A percentile compares a stretch with the other conserved stretches of the same genome.
Evolutionary conservation across 805 yeast genomes (phyloP).

Genomic region (Metschnikowia matae): DNA sequence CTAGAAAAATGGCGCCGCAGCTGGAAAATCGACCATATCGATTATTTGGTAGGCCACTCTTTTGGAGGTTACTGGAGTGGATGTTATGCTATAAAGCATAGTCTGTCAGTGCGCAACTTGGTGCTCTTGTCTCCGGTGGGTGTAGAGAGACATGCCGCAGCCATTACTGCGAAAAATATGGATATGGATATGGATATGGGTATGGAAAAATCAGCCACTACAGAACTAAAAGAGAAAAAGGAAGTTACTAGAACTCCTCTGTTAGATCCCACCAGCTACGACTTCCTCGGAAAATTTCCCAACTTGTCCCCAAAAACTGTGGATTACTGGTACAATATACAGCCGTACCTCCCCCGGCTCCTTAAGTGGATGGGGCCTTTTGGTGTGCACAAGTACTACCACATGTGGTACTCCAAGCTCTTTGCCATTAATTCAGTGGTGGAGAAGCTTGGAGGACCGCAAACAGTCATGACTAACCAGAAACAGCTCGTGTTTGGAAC

Average conservation of each 20-base stretch:
- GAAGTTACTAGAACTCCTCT: not conserved
- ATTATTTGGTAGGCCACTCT: conserved; percentile 70
- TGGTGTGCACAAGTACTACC: conserved; percentile 34
- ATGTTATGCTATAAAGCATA: conserved; percentile 58
- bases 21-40: conserved; percentile 47
- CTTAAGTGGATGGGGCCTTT: conserved; percentile 44
- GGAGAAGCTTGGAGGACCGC: conserved; percentile 26
- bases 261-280: conserved; percentile 41
- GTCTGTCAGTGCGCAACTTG: conserved; percentile 49
- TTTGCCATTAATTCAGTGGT: conserved; percentile 38
- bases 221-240: too few species aligned
- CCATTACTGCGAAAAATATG: conserved; percentile 34
- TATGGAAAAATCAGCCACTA: not conserved
- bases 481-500: conserved; percentile 38
- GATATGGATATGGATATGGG: too few species aligned
- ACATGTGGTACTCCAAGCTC: conserved; percentile 39
- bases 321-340: conserved; percentile 36
- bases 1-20: conserved; percentile 62
- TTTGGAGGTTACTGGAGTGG: conserved; percentile 73
- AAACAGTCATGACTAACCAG: conserved; percentile 17
- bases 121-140: conserved; percentile 75
- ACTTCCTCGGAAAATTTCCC: conserved; percentile 47
- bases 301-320: conserved; percentile 28
- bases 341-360: conserved; percentile 45
- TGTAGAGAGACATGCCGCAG: conserved; percentile 63